Evolutionary conservation across 2,329 filamentous ascomycete genomes (phyloP), one percentile per base, ranked within the genome.

Genomic region (Drechslerella dactyloides): DNA sequence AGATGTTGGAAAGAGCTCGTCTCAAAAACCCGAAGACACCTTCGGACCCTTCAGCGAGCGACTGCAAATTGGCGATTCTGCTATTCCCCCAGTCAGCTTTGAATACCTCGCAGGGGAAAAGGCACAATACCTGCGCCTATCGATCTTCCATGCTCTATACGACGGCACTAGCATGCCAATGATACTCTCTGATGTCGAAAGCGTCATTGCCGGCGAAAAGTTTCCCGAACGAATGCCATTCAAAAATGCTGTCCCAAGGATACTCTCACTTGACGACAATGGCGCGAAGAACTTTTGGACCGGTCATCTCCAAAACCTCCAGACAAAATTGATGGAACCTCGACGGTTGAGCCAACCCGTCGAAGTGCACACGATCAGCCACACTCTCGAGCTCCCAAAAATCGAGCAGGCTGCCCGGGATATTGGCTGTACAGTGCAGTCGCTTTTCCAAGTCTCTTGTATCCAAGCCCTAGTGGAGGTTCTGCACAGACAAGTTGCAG

Each of bases 71-170:
- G 2, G 73, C 74, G 23, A 75, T 79, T 13, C 81, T 78, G 80
- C 76, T 78, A 35, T 37, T 1, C 69, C 69, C 24, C 62, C 62
- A 8, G 13, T 73, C 23, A 52, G n/a, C 15, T n/a, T 66, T 1
- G 69, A 68, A 13, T 55, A 35, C 21, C 10, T 62, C 23, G 50
- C 13, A 76, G 52, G 24, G 35, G 7, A 40, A 8, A 37, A 27
- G 2, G 37, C 51, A 10, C 27, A 76, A 5, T 73, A 82, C 0
- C 79, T 96, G 33, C 79, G 83, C 1, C 76, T 96, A 1, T 84
- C 89, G 51, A 87, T 96, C 0, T 96, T 96, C 79, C 93, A 97
- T 78, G 91, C 85, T 0, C 79, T 96, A 0, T 97, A 97, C 75
- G 93, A 97, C 79, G 93, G 91, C 1, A 89, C 85, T 74, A 93